Evolutionary conservation across 179 eudicot species (phyloP), one percentile per base, ranked within the genome.

Genomic region (Corrigiola litoralis): DNA sequence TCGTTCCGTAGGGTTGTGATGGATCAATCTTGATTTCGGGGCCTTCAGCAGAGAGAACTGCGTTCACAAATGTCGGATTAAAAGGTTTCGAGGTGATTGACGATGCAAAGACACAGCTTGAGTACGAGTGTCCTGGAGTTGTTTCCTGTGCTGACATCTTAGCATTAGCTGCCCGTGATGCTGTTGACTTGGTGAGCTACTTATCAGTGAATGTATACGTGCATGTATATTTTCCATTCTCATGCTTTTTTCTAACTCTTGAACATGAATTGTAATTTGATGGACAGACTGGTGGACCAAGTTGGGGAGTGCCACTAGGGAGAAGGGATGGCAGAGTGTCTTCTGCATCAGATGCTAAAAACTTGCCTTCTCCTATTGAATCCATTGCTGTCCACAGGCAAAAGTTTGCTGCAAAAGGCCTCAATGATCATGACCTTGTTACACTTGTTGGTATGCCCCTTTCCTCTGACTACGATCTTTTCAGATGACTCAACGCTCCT

Each of bases 71-170:
- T 58, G 61, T 70, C 0, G 87, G 89, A 6, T 65, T 86, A n/a
- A 68, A 82, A 69, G 96, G 92, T 10, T 84, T 88, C 47, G 81
- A 86, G 49, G 92, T 86, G 55, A 76, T 88, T 33, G 96, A 88
- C 58, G 86, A 86, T 68, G 92, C 90, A 3, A 86, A 88, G 67
- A 34, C 78, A 49, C 83, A 82, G 47, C 60, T 88, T 0, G 96
- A 88, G 73, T 77, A 78, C 16, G 16, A 58, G 46, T 88, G 96
- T 29, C 92, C 90, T 0, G 90, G 90, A 51, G 73, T 80, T 50
- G 90, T 86, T 52, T 88, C 96, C 10, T 88, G 96, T 76, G 92
- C 96, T 53, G 96, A 88, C 65, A 84, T 88, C 16, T 62, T 88
- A 8, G 87, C 92, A 27, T 69, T 86, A 73, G 88, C 92, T 44